phyloP scores from a whole-genome alignment of 2,329 filamentous ascomycete genomes.

The Sporothrix dimorphospora region DNA sequence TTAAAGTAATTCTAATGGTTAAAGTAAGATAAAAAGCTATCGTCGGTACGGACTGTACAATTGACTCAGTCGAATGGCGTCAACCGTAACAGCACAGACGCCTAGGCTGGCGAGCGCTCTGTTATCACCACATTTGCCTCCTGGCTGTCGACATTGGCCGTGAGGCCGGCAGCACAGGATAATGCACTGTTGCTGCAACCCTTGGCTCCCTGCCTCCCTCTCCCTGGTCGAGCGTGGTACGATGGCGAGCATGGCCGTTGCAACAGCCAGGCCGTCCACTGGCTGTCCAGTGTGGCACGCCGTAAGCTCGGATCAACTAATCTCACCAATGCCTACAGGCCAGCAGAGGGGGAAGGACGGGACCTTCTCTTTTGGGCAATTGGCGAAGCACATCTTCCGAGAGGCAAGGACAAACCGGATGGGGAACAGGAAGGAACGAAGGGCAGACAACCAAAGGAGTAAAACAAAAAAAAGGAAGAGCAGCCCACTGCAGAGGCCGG shows the following conservation, averaged over 20 bases:
- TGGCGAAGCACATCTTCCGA: neutral
- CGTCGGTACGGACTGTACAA: neutral
- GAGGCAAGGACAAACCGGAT: neutral
- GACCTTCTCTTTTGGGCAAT: conserved; percentile 17
- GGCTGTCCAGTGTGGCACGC: conserved; percentile 2
- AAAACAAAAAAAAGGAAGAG: neutral
- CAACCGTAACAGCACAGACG: neutral
- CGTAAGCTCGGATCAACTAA: conserved; percentile 21
- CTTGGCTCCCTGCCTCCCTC: too few species aligned
- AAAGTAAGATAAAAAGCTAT: neutral
- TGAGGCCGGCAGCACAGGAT: neutral
- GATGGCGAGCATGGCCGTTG: neutral
- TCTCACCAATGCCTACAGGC: neutral
- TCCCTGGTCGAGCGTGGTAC: neutral
- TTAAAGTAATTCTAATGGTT: too few species aligned
- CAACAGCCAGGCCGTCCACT: neutral
- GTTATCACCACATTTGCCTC: neutral
- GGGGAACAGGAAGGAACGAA: neutral
- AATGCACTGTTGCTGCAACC: neutral
- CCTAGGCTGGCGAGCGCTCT: neutral
- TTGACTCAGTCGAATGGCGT: neutral
- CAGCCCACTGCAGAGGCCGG: neutral
- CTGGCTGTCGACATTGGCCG: neutral
- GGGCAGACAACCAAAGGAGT: neutral
- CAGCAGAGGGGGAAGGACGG: neutral